Base-by-base conservation (phyloP, 2,329 filamentous ascomycete genomes). In the Exserohilum rostratum region DNA sequence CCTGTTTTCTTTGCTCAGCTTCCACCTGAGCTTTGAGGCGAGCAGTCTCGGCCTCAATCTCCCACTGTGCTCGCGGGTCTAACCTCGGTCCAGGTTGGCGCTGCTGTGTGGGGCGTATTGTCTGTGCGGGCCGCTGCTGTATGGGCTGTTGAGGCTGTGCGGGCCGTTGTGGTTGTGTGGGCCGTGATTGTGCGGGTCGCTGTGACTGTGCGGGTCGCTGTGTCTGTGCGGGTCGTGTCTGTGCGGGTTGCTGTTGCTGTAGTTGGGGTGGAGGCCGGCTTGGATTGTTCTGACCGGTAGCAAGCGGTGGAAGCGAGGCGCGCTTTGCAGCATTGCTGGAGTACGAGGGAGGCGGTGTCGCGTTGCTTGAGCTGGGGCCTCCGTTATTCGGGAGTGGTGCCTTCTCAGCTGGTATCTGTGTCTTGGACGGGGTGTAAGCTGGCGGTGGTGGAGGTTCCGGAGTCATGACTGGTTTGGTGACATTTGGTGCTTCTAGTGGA, bases 61-160 rank as follows among this genome's bases (percentile, higher is more conserved):
- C 78, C 81, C 78, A 84, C 69, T 83, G 80, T 17, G 70, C 72
- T 25, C 80, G 79, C 2, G 83, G 79, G 57, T 85, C 82, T 9
- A 72, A 50, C 9, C 42, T 77, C 1, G 71, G 48, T 11, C 44
- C 48, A 25, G 43, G 43, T n/a, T 54, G 53, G 2, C 50, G 54
- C 13, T 60, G 60, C 39, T 53, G 56, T 50, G 29, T 44, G 31
- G 49, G 53, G 29, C 59, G 59, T 34, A 44, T 50, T 27, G 52
- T 43, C 25, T 54, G 57, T 39, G 37, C 13, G 31, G 53, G 25
- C 3, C 34, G 49, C 11, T 46, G 49, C 13, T 25, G 22, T 7
- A n/a, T n/a, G n/a, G 18, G 33, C 3, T 50, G 53, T 22, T 42
- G 53, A 31, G 46, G 51, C n/a, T 54, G 57, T 38, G 35, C n/a